phyloP scores from a whole-genome alignment of 1,284 basidiomycete species.

The Fomitopsis pinicola region DNA sequence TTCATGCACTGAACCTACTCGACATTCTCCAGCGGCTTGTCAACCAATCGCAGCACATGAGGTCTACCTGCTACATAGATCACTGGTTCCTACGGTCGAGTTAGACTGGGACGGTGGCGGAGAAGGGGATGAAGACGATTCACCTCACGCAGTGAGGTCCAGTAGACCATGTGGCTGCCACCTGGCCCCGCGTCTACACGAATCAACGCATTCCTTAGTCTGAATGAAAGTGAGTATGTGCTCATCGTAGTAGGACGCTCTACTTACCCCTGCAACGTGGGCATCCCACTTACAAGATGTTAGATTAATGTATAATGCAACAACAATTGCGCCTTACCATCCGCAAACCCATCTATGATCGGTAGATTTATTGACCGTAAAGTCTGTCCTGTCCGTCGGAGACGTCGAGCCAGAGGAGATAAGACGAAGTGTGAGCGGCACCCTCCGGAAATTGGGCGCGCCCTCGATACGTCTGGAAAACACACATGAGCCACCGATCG shows the following conservation, averaged over 20 bases:
- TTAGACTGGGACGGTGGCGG: not conserved
- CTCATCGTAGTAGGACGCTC: not conserved
- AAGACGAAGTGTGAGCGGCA: constrained; percentile 60
- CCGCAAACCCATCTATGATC: constrained; percentile 77
- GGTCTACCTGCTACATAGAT: constrained; percentile 88
- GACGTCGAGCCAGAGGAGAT: constrained; percentile 29
- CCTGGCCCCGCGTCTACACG: constrained; percentile 78
- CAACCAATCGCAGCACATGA: constrained; percentile 89
- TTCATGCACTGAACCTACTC: constrained; percentile 53
- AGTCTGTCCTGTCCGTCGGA: constrained; percentile 30
- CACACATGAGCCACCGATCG: constrained; percentile 2
- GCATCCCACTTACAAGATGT: constrained; percentile 66
- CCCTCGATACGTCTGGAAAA: constrained; percentile 80
- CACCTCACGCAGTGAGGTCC: constrained; percentile 91
- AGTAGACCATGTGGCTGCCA: constrained; percentile 72
- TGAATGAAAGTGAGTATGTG: constrained; percentile 24
- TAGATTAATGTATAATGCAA: not conserved
- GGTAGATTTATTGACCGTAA: constrained; percentile 31
- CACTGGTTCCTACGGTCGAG: constrained; percentile 75
- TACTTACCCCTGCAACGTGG: constrained; percentile 79
- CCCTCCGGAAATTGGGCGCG: constrained; percentile 85
- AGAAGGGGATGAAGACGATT: not conserved
- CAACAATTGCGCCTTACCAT: constrained; percentile 43
- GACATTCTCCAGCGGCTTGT: constrained; percentile 88
- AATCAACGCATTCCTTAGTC: constrained; percentile 77